These are phyloP conservation scores for Penicillium sp. DNA, from an alignment of 2,329 filamentous ascomycete species.

Conservation along the genomic window DNA sequence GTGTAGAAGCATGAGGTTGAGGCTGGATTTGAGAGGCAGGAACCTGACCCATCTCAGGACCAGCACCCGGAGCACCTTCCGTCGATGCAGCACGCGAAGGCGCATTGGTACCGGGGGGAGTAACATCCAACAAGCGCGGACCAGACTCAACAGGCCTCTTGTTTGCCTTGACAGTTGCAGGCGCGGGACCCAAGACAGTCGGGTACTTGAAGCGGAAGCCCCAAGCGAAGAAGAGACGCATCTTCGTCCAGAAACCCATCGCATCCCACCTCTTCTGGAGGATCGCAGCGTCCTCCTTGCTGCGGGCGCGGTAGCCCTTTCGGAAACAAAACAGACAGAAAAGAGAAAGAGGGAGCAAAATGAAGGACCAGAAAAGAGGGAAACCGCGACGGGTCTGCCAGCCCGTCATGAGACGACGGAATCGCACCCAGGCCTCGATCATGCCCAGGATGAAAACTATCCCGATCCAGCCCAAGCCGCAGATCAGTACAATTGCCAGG, in stretches of 20 bases:
- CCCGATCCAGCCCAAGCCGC: conserved; percentile 30
- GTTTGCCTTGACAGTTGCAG: conserved; percentile 20
- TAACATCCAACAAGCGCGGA: conserved; percentile 10
- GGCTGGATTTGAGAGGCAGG: not conserved
- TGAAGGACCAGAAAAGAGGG: conserved; percentile 32
- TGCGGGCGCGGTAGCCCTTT: conserved; percentile 32
- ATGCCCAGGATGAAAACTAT: conserved; percentile 30
- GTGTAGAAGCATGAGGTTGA: not conserved
- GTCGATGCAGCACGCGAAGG: not conserved
- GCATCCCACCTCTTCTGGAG: conserved; percentile 29
- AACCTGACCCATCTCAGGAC: conserved; percentile 10
- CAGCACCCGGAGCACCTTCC: not conserved
- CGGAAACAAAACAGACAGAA: conserved; percentile 27
- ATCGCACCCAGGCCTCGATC: conserved; percentile 33
- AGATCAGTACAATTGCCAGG: conserved; percentile 28
- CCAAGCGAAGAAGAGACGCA: conserved; percentile 31
- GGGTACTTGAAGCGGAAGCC: conserved; percentile 35
- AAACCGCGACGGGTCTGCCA: conserved; percentile 37
- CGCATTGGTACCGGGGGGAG: conserved; percentile 6
- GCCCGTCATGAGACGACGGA: conserved; percentile 35
- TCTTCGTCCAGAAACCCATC: conserved; percentile 26
- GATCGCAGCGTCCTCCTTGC: conserved; percentile 26
- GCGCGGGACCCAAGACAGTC: conserved; percentile 29
- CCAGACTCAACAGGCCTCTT: conserved; percentile 25
- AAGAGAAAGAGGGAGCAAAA: conserved; percentile 23